phyloP scores from a whole-genome alignment of 2,329 filamentous ascomycete genomes.

The Beauveria rudraprayagi region DNA sequence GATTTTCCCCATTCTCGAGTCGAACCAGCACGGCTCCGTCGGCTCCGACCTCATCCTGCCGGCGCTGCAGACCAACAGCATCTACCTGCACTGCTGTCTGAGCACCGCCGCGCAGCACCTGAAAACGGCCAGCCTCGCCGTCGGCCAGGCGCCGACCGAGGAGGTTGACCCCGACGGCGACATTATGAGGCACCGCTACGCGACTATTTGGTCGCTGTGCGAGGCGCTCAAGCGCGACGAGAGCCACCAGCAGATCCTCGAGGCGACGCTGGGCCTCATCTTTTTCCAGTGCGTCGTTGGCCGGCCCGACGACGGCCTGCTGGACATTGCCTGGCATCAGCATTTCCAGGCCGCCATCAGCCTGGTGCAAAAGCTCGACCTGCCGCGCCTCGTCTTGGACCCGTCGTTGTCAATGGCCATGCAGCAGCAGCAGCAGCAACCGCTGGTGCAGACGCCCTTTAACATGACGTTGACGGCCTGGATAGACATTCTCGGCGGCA shows the following conservation, averaged over 20 bases:
- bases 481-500: slow-evolving; percentile 95
- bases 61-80: slow-evolving; percentile 82
- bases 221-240: slow-evolving; percentile 72
- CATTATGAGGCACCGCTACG: slow-evolving; percentile 85
- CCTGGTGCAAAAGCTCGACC: slow-evolving; percentile 75
- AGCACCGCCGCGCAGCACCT: slow-evolving; percentile 88
- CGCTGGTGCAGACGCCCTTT: slow-evolving; percentile 60
- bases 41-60: slow-evolving; percentile 77
- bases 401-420: slow-evolving; percentile 34
- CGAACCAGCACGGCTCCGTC: slow-evolving; percentile 77
- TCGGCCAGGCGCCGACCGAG: slow-evolving; percentile 48
- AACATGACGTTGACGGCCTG: slow-evolving; percentile 91
- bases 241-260: slow-evolving; percentile 79
- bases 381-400: slow-evolving; percentile 60
- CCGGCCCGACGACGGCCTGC: slow-evolving; percentile 71
- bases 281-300: slow-evolving; percentile 94
- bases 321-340: slow-evolving; percentile 93
- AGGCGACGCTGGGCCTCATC: slow-evolving; percentile 89
- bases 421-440: not conserved
- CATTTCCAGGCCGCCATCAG: slow-evolving; percentile 89
- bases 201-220: slow-evolving; percentile 79
- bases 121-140: slow-evolving; percentile 60
- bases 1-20: slow-evolving; percentile 87
- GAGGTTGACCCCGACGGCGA: slow-evolving; percentile 50
- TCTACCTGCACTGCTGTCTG: slow-evolving; percentile 91